Base-by-base conservation (phyloP, 2,329 filamentous ascomycete genomes). In the Aureobasidium sp. region DNA sequence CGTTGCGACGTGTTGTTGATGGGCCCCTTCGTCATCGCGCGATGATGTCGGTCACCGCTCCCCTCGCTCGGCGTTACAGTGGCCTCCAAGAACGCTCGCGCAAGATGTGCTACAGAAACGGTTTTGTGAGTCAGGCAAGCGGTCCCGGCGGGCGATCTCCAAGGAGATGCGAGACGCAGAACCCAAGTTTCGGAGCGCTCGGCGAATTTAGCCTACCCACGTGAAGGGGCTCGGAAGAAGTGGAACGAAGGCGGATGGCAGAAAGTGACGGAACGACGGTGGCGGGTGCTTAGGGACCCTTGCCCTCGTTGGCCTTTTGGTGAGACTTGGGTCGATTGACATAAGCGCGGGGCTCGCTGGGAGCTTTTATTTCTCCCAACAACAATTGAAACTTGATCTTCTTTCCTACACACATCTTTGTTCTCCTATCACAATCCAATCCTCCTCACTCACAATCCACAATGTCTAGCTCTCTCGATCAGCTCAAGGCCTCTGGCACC, bases 401-500 rank as follows among this genome's bases (percentile, higher is more conserved):
- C 41, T 52, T 49, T 53, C 48, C 48, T 47, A 61, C 58, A 44
- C 41, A 44, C 58, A 53, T 29, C 20, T 45, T 22, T n/a, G 29
- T 45, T 37, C 27, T 52, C 25, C n/a, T 22, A 44, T 44, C 22
- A 20, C 51, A 29, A 17, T 5, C 27, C 39, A 45, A 53, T 45
- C 15, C 49, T 27, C 36, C 29, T 34, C 36, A 62, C 22, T 37
- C 34, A 61, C 27, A 62, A 49, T 25, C 59, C 67, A 73, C 49
- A 67, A 97, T 97, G 92, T 79, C 90, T 78, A 88, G 81, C 79
- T 90, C 92, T 78, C 89, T 99, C 72, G 94, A 97, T 72, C 92
- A 97, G 82, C 86, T 99, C 78, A 99, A 99, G 85, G 87, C 90
- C 82, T 79, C 88, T 76, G 94, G 94, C 87, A 99, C 94, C 74